Evolutionary conservation across 1,284 basidiomycete genomes (phyloP), one percentile per base, ranked within the genome.

Genomic region (Trichosporon asahii): DNA sequence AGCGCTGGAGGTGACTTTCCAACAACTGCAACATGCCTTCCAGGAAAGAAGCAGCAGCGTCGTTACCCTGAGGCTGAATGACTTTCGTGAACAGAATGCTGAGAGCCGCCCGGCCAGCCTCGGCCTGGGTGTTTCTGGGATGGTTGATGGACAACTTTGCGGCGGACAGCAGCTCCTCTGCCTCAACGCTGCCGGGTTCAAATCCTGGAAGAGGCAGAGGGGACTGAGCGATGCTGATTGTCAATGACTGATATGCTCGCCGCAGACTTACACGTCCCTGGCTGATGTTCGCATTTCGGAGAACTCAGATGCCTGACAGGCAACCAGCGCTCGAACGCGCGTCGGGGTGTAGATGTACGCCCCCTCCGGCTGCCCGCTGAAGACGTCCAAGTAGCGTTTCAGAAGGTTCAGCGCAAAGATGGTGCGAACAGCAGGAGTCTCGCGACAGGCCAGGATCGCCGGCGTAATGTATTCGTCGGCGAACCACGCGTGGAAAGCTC

Each of bases 91-190:
- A 80, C 12, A 81, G 46, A 14, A 83, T 78, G 33, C 78, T 77
- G 21, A 83, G 73, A 0, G 78, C 76, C 0, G 82, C 73, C 23
- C 78, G 78, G 14, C 82, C 83, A 0, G 83, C 81, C 65, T 84
- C 83, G 1, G 82, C 82, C 71, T 83, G 80, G 0, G 80, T 81
- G 65, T 77, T 78, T 12, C 82, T 76, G 0, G 80, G 79, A n/a
- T 80, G 78, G 44, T 78, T 75, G 66, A 83, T 69, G 1, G 78
- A 77, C 0, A 60, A 60, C 8, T 75, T 70, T 0, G 81, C 79
- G 0, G 77, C 77, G 0, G 68, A 44, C 0, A 82, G 70, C 0
- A 80, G 69, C 1, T 68, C 61, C 25, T 71, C 68, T 0, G 75
- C 44, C 1, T 69, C 40, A 0, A 73, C 67, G 2, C 74, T 68